These are phyloP conservation scores for Aspergillus latus DNA, from an alignment of 2,329 filamentous ascomycete species.

Conservation along the genomic window DNA sequence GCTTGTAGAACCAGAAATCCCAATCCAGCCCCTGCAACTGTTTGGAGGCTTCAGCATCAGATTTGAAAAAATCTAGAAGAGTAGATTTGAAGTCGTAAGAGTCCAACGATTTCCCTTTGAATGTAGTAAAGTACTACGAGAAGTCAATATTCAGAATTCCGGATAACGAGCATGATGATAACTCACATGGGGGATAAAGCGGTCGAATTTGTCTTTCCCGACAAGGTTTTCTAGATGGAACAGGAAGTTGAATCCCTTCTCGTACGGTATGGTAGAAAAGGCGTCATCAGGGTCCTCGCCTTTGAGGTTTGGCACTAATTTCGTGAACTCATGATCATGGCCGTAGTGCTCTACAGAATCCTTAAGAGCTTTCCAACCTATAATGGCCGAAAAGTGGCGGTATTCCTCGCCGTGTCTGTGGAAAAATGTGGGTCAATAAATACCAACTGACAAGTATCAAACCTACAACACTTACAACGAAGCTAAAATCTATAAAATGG, in stretches of 20 bases:
- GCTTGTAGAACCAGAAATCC: slow-evolving; percentile 85
- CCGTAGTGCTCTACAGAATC: slow-evolving; percentile 79
- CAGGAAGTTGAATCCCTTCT: slow-evolving; percentile 94
- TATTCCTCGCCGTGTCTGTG: slow-evolving; percentile 75
- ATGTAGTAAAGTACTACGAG: slow-evolving; percentile 75
- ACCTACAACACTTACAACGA: slow-evolving; percentile 31
- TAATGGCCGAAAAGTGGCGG: slow-evolving; percentile 92
- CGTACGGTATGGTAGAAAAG: slow-evolving; percentile 89
- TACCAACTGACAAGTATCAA: not conserved
- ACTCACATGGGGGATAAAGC: slow-evolving; percentile 78
- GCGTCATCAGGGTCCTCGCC: slow-evolving; percentile 94
- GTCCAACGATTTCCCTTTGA: slow-evolving; percentile 82
- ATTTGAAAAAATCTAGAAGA: slow-evolving; percentile 78
- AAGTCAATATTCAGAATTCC: not conserved
- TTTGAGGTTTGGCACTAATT: slow-evolving; percentile 81
- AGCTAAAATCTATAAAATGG: slow-evolving; percentile 37
- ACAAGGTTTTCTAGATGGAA: slow-evolving; percentile 86
- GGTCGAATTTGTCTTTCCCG: slow-evolving; percentile 83
- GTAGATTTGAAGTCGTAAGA: slow-evolving; percentile 92
- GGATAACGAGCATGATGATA: not conserved
- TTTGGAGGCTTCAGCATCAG: slow-evolving; percentile 60
- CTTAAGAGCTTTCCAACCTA: slow-evolving; percentile 87
- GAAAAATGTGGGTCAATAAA: slow-evolving; percentile 1
- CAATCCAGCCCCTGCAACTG: slow-evolving; percentile 76
- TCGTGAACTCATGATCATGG: slow-evolving; percentile 86